phyloP scores from a whole-genome alignment of 257 asterid genomes.

The Galeopsis tetrahit region DNA sequence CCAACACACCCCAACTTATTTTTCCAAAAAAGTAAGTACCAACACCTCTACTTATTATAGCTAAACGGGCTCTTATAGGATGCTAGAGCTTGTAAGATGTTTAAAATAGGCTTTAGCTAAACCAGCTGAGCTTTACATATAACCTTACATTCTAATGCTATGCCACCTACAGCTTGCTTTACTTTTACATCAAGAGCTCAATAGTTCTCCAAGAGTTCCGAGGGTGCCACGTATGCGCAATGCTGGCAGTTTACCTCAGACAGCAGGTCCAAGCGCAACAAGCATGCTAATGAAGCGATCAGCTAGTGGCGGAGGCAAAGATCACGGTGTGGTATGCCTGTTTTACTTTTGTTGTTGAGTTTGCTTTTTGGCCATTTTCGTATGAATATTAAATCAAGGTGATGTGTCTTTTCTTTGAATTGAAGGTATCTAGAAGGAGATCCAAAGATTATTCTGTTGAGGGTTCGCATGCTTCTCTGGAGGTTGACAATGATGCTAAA shows the following conservation, averaged over 20 bases:
- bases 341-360: constrained; percentile 26
- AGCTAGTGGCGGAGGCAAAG: constrained; percentile 77
- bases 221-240: constrained; percentile 96
- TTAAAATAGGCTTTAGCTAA: too few species aligned
- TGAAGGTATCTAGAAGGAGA: constrained; percentile 73
- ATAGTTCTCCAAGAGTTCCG: constrained; percentile 98
- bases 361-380: constrained; percentile 29
- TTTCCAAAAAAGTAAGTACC: too few species aligned
- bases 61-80: too few species aligned
- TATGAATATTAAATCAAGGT: constrained; percentile 15
- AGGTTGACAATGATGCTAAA: constrained; percentile 64
- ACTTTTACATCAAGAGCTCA: constrained; percentile 94
- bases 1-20: too few species aligned
- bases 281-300: constrained; percentile 76
- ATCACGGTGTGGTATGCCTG: constrained; percentile 62
- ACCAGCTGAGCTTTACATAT: neutral
- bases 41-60: too few species aligned
- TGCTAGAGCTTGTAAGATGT: too few species aligned
- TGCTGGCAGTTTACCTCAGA: constrained; percentile 92
- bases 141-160: constrained; percentile 18
- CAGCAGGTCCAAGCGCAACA: constrained; percentile 69
- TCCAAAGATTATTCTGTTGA: constrained; percentile 70
- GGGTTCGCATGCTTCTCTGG: constrained; percentile 53
- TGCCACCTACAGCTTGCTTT: constrained; percentile 77
- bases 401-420: constrained; percentile 22